These are phyloP conservation scores for Fonsecaea erecta DNA, from an alignment of 2,329 filamentous ascomycete species.

Conservation along the genomic window DNA sequence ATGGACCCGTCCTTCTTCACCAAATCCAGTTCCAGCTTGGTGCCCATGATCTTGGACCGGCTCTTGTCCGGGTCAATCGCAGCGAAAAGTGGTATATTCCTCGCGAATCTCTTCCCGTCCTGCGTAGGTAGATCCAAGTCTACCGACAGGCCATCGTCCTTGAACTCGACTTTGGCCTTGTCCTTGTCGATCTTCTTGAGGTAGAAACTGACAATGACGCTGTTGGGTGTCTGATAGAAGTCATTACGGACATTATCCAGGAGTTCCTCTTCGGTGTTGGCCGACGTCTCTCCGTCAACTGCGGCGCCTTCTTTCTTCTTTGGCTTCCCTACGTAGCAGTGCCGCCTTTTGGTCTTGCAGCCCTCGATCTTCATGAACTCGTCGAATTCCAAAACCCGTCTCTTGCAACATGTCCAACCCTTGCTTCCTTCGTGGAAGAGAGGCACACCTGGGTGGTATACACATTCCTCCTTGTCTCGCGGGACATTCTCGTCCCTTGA, in stretches of 20 bases:
- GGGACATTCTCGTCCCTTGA: slow-evolving; percentile 53
- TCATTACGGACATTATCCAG: slow-evolving; percentile 64
- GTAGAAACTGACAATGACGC: slow-evolving; percentile 89
- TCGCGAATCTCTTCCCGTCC: slow-evolving; percentile 81
- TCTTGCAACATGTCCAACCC: slow-evolving; percentile 96
- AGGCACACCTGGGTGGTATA: slow-evolving; percentile 85
- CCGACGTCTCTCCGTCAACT: slow-evolving; percentile 59
- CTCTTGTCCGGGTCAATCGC: slow-evolving; percentile 76
- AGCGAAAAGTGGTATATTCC: slow-evolving; percentile 75
- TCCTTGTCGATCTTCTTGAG: slow-evolving; percentile 95
- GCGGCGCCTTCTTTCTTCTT: slow-evolving; percentile 72
- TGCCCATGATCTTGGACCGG: slow-evolving; percentile 79
- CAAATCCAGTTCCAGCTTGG: slow-evolving; percentile 82
- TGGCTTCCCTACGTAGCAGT: slow-evolving; percentile 79
- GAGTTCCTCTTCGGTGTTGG: slow-evolving; percentile 24
- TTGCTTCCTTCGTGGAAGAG: slow-evolving; percentile 99
- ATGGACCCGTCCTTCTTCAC: slow-evolving; percentile 64
- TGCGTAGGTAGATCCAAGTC: slow-evolving; percentile 82
- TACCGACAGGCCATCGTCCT: slow-evolving; percentile 55
- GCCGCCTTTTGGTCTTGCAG: slow-evolving; percentile 78
- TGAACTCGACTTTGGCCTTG: slow-evolving; percentile 73
- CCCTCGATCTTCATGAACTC: slow-evolving; percentile 96
- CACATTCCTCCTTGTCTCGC: slow-evolving; percentile 75
- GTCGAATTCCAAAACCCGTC: slow-evolving; percentile 92
- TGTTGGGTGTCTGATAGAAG: slow-evolving; percentile 88